Evolutionary conservation across 805 yeast species (phyloP).

Genomic region (Sungouiozyma intestinalis): DNA sequence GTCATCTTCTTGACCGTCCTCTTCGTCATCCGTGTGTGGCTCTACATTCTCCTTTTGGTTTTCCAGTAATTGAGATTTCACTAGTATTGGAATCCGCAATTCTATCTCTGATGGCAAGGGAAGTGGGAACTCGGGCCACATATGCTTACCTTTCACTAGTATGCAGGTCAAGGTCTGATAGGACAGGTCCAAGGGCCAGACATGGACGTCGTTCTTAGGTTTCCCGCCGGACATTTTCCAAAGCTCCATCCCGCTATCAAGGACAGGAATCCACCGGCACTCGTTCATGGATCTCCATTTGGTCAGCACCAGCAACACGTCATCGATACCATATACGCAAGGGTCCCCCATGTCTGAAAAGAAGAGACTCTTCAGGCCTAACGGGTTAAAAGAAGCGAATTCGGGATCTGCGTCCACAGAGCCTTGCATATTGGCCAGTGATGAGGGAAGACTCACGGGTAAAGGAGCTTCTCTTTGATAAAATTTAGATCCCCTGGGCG

Average conservation of each 20-base stretch:
- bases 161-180: slow-evolving; percentile 64
- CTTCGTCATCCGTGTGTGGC: slow-evolving; percentile 11
- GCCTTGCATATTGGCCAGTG: slow-evolving; percentile 10
- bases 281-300: slow-evolving; percentile 73
- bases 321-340: slow-evolving; percentile 70
- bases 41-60: slow-evolving; percentile 20
- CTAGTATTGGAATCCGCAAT: slow-evolving; percentile 50
- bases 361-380: slow-evolving; percentile 53
- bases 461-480: slow-evolving; percentile 36
- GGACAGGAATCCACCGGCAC: slow-evolving; percentile 78
- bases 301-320: slow-evolving; percentile 55
- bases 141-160: slow-evolving; percentile 53
- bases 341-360: slow-evolving; percentile 89
- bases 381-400: slow-evolving; percentile 19
- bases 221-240: slow-evolving; percentile 43
- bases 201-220: slow-evolving; percentile 40
- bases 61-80: slow-evolving; percentile 24
- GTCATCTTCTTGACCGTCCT: slow-evolving; percentile 7
- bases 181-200: slow-evolving; percentile 83
- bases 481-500: slow-evolving; percentile 23
- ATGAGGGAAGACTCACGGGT: slow-evolving; percentile 30
- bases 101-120: slow-evolving; percentile 76
- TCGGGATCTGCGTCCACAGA: slow-evolving; percentile 25
- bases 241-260: slow-evolving; percentile 42
- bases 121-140: slow-evolving; percentile 74